These are phyloP conservation scores for Bryum argenteum DNA, from an alignment of 225 moss, liverwort and hornwort genomes.

Conservation along the genomic window DNA sequence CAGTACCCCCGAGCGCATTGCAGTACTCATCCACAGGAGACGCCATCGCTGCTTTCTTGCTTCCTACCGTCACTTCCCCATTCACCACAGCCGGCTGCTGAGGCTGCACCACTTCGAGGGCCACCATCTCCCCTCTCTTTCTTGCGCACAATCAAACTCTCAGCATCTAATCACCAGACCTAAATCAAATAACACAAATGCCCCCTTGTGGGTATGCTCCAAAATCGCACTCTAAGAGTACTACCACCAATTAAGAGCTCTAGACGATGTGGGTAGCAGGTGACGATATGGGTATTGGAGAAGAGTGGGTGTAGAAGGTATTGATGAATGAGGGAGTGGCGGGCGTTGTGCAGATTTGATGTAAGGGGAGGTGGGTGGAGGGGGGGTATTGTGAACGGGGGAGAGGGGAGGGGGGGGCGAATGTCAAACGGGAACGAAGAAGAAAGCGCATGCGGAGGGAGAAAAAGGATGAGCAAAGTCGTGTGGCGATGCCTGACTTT, in stretches of 20 bases:
- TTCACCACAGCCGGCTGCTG: slow-evolving; percentile 16
- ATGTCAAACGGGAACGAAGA: slow-evolving; percentile 35
- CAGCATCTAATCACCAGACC: not conserved
- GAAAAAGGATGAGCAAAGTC: slow-evolving; percentile 27
- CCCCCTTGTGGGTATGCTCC: no score
- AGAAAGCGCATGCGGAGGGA: slow-evolving; percentile 16
- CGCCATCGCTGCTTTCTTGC: slow-evolving; percentile 38
- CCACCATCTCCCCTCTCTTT: slow-evolving; percentile 46
- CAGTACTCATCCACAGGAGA: slow-evolving; percentile 94
- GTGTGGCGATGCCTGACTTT: slow-evolving; percentile 34
- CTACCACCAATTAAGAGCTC: no score
- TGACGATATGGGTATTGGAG: not conserved
- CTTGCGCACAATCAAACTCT: slow-evolving; percentile 26
- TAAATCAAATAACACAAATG: not conserved
- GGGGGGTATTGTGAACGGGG: not conserved
- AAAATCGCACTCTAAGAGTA: no score
- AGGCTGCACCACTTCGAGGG: slow-evolving; percentile 34
- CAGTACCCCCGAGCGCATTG: slow-evolving; percentile 72
- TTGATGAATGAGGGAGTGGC: not conserved
- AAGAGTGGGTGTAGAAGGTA: not conserved
- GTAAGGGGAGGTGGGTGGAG: not conserved
- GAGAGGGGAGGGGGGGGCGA: not conserved
- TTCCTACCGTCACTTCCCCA: slow-evolving; percentile 5
- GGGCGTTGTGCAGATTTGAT: slow-evolving; percentile 11
- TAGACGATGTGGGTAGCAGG: no score